phyloP scores from a whole-genome alignment of 495 filamentous ascomycete species.

The Penicillium cataractarum region DNA sequence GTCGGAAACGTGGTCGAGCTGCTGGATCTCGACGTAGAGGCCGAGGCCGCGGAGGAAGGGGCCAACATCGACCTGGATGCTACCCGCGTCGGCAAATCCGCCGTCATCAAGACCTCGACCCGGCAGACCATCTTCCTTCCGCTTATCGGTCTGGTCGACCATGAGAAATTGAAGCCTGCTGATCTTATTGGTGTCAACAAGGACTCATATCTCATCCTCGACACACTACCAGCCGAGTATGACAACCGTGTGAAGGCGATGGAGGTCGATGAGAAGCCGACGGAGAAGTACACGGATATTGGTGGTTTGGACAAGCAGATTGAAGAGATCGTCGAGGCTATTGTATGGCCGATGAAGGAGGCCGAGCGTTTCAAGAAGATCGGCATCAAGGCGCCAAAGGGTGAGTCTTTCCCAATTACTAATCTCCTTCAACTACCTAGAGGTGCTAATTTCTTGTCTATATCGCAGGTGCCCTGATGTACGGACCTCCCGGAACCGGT shows the following conservation, averaged over 20 bases:
- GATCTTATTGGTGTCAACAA: conserved; percentile 99
- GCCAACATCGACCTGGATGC: conserved; percentile 99
- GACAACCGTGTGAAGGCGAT: conserved; percentile 99
- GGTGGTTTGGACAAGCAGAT: conserved; percentile 99
- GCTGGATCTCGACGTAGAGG: conserved; percentile 93
- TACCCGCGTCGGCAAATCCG: conserved; percentile 94
- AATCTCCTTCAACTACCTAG: background rate
- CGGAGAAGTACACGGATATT: conserved; percentile 98
- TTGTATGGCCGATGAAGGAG: conserved; percentile 99
- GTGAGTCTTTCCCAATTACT: conserved; percentile 50
- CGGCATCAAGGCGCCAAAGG: conserved; percentile 99
- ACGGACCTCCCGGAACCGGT: conserved; percentile 93
- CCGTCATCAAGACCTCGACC: conserved; percentile 99
- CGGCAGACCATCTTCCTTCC: conserved; percentile 98
- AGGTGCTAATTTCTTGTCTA: conserved; percentile 21
- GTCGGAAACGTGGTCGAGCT: conserved; percentile 98
- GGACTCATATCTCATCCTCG: conserved; percentile 97
- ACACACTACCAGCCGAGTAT: conserved; percentile 98
- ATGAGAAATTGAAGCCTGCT: conserved; percentile 86
- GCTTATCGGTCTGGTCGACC: conserved; percentile 95
- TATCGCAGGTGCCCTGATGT: conserved; percentile 89
- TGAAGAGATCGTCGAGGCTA: conserved; percentile 98
- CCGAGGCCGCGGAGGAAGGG: conserved; percentile 93
- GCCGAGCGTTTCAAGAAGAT: conserved; percentile 99
- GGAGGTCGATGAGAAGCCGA: conserved; percentile 99